Evolutionary conservation across 352 stramenopile species (phyloP).

Genomic region (Phytophthora podocarpi): DNA sequence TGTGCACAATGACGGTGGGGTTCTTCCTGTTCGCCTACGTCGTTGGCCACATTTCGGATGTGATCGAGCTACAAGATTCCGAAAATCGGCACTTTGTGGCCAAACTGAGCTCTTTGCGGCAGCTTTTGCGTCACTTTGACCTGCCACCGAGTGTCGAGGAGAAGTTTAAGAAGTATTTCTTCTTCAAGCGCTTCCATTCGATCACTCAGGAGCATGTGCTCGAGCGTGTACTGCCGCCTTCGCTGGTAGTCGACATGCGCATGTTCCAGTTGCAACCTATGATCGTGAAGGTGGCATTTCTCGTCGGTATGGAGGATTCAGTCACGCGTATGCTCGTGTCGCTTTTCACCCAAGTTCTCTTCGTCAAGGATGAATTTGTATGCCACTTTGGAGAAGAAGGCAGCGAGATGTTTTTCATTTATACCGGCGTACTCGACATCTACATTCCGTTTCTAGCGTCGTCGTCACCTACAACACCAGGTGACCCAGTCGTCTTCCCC

Average conservation of each 20-base stretch:
- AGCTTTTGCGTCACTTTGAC: slow-evolving; percentile 56
- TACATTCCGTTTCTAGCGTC: slow-evolving; percentile 38
- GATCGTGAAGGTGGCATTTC: slow-evolving; percentile 72
- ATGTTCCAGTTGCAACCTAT: slow-evolving; percentile 71
- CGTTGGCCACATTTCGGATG: slow-evolving; percentile 61
- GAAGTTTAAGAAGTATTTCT: slow-evolving; percentile 70
- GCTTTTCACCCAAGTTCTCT: slow-evolving; percentile 61
- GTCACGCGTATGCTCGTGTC: slow-evolving; percentile 64
- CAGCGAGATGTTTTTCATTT: slow-evolving; percentile 77
- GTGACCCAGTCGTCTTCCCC: background rate
- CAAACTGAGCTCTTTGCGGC: slow-evolving; percentile 59
- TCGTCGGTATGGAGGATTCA: slow-evolving; percentile 57
- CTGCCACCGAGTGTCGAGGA: slow-evolving; percentile 47
- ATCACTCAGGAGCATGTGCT: slow-evolving; percentile 72
- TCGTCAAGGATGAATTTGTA: slow-evolving; percentile 61
- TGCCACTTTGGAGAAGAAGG: slow-evolving; percentile 61
- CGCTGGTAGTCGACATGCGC: slow-evolving; percentile 63
- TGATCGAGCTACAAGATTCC: slow-evolving; percentile 61
- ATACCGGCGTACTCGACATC: slow-evolving; percentile 61
- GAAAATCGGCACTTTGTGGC: slow-evolving; percentile 65
- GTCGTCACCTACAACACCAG: background rate
- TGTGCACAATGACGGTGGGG: slow-evolving; percentile 58
- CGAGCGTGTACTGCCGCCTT: slow-evolving; percentile 56
- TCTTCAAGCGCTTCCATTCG: slow-evolving; percentile 73
- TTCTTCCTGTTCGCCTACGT: slow-evolving; percentile 73